Base-by-base conservation (phyloP, 1,284 basidiomycete genomes). In the Naganishia sp. region DNA sequence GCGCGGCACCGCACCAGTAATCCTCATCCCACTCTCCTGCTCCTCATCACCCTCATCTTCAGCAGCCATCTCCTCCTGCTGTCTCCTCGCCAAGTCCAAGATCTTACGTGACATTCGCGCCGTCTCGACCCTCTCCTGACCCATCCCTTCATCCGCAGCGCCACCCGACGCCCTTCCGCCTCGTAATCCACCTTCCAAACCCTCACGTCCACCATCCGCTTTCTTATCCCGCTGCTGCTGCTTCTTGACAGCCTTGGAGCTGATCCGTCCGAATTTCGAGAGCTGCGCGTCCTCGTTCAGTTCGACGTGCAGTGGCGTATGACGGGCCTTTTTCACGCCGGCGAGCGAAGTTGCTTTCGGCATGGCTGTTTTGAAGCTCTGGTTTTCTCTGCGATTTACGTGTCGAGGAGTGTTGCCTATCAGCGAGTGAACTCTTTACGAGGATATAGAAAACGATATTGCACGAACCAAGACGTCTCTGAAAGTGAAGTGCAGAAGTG, bases 81-180 rank as follows among this genome's bases (percentile, higher is more conserved):
- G 96, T 72, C 91, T 89, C 73, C 87, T 85, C 13, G 95, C 95
- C 65, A 99, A 86, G 74, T 94, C 88, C 72, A 99, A 89, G 67
- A 99, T 98, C 73, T 88, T 90, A 69, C 85, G 84, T 1, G 92
- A 96, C 21, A 89, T 89, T 79, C 91, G 92, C 6, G 90, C 86
- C 76, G 94, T 92, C 68, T 95, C 81, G 11, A 88, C 87, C 51
- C 81, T 83, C 90, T 94, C 61, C 35, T 50, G 23, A 47, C 47
- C 49, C 45, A 62, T 49, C 65, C 63, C 52, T n/a, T 39, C 43
- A 17, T 50, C 45, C 0, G 35, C 56, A 41, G 43, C 39, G n/a
- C 31, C 28, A 47, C 28, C 51, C 3, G 47, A 17, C 35, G 35
- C 52, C 35, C 25, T 63, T 25, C 25, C 65, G 50, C 23, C 58